These are phyloP conservation scores for Orychophragmus violaceus DNA, from an alignment of 345 rosid genomes.

Conservation along the genomic window DNA sequence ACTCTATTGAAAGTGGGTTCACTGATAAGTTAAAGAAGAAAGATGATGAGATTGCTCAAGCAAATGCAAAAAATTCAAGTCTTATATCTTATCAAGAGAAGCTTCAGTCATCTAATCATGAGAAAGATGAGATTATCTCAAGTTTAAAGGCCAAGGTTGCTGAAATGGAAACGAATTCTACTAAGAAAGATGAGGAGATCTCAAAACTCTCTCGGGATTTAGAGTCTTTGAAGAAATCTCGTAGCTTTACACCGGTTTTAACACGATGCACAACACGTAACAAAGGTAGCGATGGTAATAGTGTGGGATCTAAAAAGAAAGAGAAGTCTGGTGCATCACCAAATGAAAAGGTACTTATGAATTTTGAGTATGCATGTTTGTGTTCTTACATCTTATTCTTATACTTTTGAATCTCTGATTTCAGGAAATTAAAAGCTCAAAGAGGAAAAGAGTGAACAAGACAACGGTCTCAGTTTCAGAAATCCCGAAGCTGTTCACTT, in stretches of 20 bases:
- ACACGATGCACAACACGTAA: conserved; percentile 32
- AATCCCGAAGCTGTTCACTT: conserved; percentile 61
- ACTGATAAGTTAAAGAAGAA: conserved; percentile 48
- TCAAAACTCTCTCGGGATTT: conserved; percentile 44
- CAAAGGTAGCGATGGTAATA: conserved; percentile 14
- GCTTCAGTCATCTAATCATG: conserved; percentile 48
- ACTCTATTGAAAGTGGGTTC: conserved; percentile 43
- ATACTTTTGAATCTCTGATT: conserved; percentile 2
- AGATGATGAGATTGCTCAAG: conserved; percentile 46
- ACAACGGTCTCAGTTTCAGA: conserved; percentile 27
- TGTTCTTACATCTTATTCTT: background rate
- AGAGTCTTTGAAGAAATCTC: conserved; percentile 44
- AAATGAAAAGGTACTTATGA: conserved; percentile 44
- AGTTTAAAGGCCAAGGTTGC: conserved; percentile 40
- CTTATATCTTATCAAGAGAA: conserved; percentile 51
- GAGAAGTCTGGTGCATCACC: conserved; percentile 30
- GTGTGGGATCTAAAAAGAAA: conserved; percentile 35
- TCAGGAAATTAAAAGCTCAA: conserved; percentile 48
- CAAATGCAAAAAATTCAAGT: conserved; percentile 47
- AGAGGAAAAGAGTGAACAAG: conserved; percentile 50
- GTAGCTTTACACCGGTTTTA: conserved; percentile 39
- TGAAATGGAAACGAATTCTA: conserved; percentile 46
- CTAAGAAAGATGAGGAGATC: conserved; percentile 40
- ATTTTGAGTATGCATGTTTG: background rate
- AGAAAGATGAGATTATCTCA: conserved; percentile 57